phyloP scores from a whole-genome alignment of 768 basidiomycete genomes.

The Termitomyces heimii region DNA sequence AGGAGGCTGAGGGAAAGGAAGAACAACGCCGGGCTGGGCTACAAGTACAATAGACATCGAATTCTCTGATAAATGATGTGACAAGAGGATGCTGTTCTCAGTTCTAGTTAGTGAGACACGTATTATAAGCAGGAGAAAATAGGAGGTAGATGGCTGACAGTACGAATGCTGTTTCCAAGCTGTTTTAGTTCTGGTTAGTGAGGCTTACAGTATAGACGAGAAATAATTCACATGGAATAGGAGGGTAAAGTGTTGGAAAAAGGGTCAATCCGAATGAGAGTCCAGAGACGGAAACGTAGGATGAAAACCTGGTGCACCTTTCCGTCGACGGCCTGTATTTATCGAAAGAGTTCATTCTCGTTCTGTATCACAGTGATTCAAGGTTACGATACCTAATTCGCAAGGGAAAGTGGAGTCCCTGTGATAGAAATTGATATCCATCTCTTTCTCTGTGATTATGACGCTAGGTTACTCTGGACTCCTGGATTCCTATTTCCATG shows the following conservation, averaged over 20 bases:
- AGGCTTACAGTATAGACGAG: neutral
- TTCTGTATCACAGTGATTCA: neutral
- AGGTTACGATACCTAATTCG: neutral
- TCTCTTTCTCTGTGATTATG: neutral
- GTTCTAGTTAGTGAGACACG: constrained; percentile 1
- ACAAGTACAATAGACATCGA: neutral
- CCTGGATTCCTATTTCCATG: neutral
- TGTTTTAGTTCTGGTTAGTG: neutral
- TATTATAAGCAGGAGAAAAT: neutral
- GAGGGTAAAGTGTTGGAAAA: neutral
- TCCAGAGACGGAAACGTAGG: constrained; percentile 1
- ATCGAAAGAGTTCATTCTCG: neutral
- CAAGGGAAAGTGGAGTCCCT: neutral
- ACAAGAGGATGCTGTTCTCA: neutral
- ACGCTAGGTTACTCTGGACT: neutral
- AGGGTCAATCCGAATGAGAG: neutral
- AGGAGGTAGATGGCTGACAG: neutral
- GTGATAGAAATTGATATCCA: neutral
- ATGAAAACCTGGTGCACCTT: neutral
- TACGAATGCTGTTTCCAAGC: neutral
- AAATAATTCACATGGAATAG: neutral
- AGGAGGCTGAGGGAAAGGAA: neutral
- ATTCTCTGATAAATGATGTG: neutral
- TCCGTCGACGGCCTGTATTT: neutral
- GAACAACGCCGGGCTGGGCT: neutral